These are phyloP conservation scores for Cystobasidium slooffiae DNA, from an alignment of 1,284 basidiomycete species.

Conservation along the genomic window DNA sequence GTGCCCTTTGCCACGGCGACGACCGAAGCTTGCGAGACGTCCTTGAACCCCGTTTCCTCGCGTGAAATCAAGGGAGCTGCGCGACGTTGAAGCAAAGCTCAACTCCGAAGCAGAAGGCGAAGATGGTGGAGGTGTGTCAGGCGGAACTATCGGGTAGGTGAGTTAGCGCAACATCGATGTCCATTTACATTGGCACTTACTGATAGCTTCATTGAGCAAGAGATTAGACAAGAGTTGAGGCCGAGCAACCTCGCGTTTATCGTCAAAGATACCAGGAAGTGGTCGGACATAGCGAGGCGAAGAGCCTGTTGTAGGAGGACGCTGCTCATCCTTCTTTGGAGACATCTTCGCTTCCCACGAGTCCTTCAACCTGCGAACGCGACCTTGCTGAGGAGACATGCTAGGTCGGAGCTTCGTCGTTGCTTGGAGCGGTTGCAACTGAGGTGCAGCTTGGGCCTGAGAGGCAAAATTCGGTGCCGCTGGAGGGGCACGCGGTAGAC, in stretches of 20 bases:
- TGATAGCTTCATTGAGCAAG: constrained; percentile 9
- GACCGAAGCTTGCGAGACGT: constrained; percentile 22
- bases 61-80: constrained; percentile 7
- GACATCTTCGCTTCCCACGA: constrained; percentile 42
- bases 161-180: neutral
- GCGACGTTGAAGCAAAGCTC: constrained; percentile 32
- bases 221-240: constrained; percentile 23
- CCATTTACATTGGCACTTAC: neutral
- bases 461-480: constrained; percentile 18
- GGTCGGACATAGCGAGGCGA: constrained; percentile 42
- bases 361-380: constrained; percentile 32
- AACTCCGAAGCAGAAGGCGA: constrained; percentile 41
- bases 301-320: constrained; percentile 1
- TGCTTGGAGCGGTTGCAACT: neutral
- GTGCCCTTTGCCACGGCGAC: constrained; percentile 31
- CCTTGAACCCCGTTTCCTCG: neutral
- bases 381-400: constrained; percentile 33
- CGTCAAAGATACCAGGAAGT: constrained; percentile 11
- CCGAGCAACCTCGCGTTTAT: constrained; percentile 18
- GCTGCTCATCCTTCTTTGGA: constrained; percentile 26
- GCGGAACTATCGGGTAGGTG: constrained; percentile 24
- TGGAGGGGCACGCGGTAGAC: constrained; percentile 35
- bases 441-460: neutral
- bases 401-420: constrained; percentile 5
- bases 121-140: constrained; percentile 42